Base-by-base conservation (phyloP, 1,284 basidiomycete species). In the Pascua sp. region DNA sequence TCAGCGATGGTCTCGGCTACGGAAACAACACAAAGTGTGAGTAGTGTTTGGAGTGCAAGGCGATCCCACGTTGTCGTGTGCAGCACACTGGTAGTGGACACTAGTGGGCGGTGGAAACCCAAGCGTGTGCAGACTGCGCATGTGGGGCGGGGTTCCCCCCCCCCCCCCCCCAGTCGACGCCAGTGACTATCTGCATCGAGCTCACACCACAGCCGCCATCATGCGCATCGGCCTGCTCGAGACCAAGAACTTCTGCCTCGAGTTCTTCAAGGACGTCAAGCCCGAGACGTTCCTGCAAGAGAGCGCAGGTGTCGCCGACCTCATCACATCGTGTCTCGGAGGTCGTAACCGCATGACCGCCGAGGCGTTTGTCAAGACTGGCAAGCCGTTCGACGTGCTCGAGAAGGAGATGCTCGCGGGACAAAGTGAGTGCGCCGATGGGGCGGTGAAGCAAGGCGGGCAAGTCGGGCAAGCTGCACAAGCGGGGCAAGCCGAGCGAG, bases 271-370 rank as follows among this genome's bases (percentile, higher is more conserved):
- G 1, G 75, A 78, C 49, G 78, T 81, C 67, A 80, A 81, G 66
- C 72, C 79, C 5, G 79, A 80, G 55, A 82, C 81, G 0, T 83
- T 83, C 66, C 68, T 80, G 60, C 73, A 74, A 64, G 81, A 80
- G 73, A 79, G 65, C 46, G 81, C 82, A 1, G 83, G 83, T 47
- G 77, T 84, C 24, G 83, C 82, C 9, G 83, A 84, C 71, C 71
- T 84, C 36, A 83, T 84, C 69, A 83, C 82, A 5, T 81, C 81
- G 9, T 83, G 81, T 62, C 75, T 83, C 17, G 82, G 82, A 17
- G 83, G 83, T 4, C 71, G 83, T 44, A 84, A 84, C 68, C 73
- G 79, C 54, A 79, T 80, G 67, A 65, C 64, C 44, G 77, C 77
- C 7, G 71, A 69, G 60, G 82, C 81, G 0, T 83, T 82, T 62